phyloP scores from a whole-genome alignment of 352 stramenopile genomes.

The Pythium angustatum region DNA sequence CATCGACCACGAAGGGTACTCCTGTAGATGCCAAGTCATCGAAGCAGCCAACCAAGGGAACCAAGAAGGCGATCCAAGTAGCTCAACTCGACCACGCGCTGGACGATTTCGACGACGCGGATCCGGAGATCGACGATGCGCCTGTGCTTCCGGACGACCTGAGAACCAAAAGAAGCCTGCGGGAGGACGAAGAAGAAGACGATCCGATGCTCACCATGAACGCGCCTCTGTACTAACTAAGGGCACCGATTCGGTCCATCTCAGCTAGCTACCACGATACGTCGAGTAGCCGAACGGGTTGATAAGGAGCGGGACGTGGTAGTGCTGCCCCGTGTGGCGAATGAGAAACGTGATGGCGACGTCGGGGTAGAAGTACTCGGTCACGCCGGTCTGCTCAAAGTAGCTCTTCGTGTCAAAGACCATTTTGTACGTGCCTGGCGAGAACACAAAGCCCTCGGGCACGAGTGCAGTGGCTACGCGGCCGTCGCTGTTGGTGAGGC shows the following conservation, averaged over 20 bases:
- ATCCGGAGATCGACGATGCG: constrained; percentile 59
- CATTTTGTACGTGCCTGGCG: constrained; percentile 69
- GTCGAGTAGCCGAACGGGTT: constrained; percentile 90
- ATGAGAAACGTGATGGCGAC: constrained; percentile 83
- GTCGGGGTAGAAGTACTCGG: constrained; percentile 86
- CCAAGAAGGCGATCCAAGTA: not conserved
- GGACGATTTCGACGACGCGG: constrained; percentile 62
- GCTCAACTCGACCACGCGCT: constrained; percentile 25
- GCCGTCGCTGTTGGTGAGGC: constrained; percentile 78
- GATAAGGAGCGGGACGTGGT: constrained; percentile 89
- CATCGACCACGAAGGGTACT: not conserved
- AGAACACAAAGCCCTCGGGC: constrained; percentile 40
- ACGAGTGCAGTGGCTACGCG: constrained; percentile 56
- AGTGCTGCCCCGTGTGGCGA: constrained; percentile 74
- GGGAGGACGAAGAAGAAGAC: constrained; percentile 26
- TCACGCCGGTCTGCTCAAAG: constrained; percentile 63
- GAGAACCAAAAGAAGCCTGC: constrained; percentile 23
- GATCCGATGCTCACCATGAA: constrained; percentile 27
- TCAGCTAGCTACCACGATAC: constrained; percentile 79
- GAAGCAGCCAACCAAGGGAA: constrained; percentile 16
- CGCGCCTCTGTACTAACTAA: constrained; percentile 18
- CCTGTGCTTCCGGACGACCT: constrained; percentile 50
- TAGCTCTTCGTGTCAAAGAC: constrained; percentile 83
- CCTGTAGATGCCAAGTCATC: not conserved
- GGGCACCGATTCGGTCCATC: not conserved